Base-by-base conservation (phyloP, 2,329 filamentous ascomycete species). In the Alternaria gansuensis region DNA sequence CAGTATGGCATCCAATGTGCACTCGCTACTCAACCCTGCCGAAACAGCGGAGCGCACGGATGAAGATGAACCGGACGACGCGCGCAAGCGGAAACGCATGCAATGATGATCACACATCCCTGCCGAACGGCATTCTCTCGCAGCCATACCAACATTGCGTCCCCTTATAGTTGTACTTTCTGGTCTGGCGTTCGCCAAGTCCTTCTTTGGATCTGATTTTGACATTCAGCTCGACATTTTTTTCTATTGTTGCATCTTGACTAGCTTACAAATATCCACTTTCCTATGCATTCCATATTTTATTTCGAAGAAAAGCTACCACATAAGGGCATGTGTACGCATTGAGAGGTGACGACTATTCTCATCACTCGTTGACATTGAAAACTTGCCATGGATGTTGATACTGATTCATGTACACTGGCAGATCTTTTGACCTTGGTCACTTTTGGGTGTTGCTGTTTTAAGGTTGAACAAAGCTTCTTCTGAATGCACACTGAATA, bases 1-100 rank as follows among this genome's bases (percentile, higher is more conserved):
- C 26, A 90, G 88, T 69, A 90, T 90, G 88, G 88, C 88, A 6
- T 89, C 87, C 65, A 90, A 88, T 66, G 85, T 89, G 23, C 87
- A 89, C 72, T 87, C 84, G 5, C 75, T 90, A 24, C 80, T 90
- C 1, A 90, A 90, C 65, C 88, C 88, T 5, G 86, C 88, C 13
- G 87, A 89, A 65, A 90, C 88, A 1, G 85, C 84, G 2, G 88
- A 90, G 74, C 77, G 87, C 58, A 84, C 86, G 21, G 87, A 88
- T 44, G 87, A 89, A 71, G 87, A 90, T 57, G 82, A 87, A 57
- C 80, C 82, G 24, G 80, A 82, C 48, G 86, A 88, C 21, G 86
- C 88, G 58, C 80, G 87, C 60, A 89, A 88, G 78, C 81, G 87
- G 64, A 88, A 88, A 78, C 66, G 76, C 41, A 64, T 77, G 51